Conservation (phyloP, 2,329 filamentous ascomycete genomes). For the Teratosphaeria pseudoeucalypti region DNA sequence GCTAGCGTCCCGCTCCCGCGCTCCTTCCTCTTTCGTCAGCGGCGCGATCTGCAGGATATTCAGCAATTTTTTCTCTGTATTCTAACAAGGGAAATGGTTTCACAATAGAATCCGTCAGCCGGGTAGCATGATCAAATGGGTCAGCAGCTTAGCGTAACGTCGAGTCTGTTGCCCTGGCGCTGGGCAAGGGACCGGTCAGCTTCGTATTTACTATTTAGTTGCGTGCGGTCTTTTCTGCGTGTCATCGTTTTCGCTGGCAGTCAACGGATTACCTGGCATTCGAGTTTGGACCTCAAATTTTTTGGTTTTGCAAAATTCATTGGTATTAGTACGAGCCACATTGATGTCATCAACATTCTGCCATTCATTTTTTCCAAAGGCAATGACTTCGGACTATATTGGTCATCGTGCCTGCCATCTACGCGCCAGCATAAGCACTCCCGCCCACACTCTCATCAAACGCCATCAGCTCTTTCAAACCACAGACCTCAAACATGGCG, state of each 20-base stretch:
- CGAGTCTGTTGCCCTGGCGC: not conserved
- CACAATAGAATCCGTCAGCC: not conserved
- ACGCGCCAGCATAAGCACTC: constrained; percentile 15
- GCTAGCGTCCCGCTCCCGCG: not conserved
- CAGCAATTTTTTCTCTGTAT: not conserved
- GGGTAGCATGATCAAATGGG: too few species aligned
- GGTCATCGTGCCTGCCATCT: not conserved
- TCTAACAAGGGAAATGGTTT: not conserved
- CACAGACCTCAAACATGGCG: constrained; percentile 43
- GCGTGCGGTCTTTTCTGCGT: not conserved
- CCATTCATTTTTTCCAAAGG: not conserved
- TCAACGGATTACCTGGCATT: too few species aligned
- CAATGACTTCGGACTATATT: not conserved
- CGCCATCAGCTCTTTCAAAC: constrained; percentile 40
- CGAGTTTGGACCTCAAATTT: not conserved
- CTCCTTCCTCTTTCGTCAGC: not conserved
- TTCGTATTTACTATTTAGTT: not conserved
- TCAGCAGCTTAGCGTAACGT: not conserved
- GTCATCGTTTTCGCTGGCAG: too few species aligned
- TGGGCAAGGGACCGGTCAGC: not conserved
- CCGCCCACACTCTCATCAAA: constrained; percentile 41
- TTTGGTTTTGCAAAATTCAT: not conserved
- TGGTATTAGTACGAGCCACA: not conserved
- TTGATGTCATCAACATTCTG: not conserved
- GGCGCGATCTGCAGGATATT: not conserved